These are phyloP conservation scores for Aquanectria penicillioides DNA, from an alignment of 2,329 filamentous ascomycete species.

Conservation along the genomic window DNA sequence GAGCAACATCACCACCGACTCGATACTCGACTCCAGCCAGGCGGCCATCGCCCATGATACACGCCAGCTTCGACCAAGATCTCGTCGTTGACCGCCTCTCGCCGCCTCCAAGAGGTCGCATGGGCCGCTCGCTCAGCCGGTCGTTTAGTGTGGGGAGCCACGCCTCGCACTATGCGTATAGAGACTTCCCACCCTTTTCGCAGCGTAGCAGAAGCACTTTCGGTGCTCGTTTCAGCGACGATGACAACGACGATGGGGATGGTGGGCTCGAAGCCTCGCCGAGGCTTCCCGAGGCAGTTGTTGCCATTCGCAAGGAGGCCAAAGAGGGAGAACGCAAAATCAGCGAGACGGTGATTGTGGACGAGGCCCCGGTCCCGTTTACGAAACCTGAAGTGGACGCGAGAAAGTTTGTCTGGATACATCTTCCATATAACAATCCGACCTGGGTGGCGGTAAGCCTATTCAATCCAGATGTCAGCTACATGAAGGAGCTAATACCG, in stretches of 20 bases:
- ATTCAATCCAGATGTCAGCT: neutral
- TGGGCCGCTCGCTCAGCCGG: constrained; percentile 46
- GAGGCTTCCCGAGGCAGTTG: constrained; percentile 45
- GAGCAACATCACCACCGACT: constrained; percentile 42
- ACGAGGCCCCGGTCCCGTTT: constrained; percentile 45
- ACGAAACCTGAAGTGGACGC: constrained; percentile 45
- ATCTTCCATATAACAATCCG: constrained; percentile 66
- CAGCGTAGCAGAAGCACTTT: constrained; percentile 47
- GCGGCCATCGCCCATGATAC: constrained; percentile 47
- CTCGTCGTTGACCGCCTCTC: constrained; percentile 51
- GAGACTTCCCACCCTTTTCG: constrained; percentile 49
- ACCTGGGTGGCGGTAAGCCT: constrained; percentile 64
- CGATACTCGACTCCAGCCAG: constrained; percentile 43
- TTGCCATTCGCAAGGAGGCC: constrained; percentile 43
- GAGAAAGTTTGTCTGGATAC: constrained; percentile 67
- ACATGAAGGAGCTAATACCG: constrained; percentile 11
- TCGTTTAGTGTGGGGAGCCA: constrained; percentile 49
- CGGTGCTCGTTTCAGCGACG: constrained; percentile 34
- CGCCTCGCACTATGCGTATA: constrained; percentile 44
- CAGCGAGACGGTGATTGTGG: constrained; percentile 43
- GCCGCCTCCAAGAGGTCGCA: constrained; percentile 44
- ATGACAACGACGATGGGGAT: constrained; percentile 39
- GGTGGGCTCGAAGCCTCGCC: constrained; percentile 44
- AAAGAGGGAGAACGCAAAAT: constrained; percentile 30
- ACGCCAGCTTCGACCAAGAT: constrained; percentile 50